A percentile compares a stretch with the other conserved stretches of the same genome.
Evolutionary conservation across 2,329 filamentous ascomycete species (phyloP).

Genomic region (Penicillium sp.): DNA sequence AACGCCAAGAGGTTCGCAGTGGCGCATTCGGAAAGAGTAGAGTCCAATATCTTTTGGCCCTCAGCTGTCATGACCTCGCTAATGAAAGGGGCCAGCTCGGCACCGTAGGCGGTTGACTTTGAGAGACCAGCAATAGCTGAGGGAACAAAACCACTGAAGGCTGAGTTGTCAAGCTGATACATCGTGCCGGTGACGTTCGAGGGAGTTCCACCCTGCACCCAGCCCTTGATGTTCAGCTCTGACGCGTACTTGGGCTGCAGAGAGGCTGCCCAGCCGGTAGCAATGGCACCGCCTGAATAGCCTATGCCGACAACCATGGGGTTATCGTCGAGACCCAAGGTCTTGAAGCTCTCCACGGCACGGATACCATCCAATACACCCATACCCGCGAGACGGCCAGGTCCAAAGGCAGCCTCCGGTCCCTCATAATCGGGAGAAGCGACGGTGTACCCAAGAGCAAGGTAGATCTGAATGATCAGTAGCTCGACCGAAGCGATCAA

Average conservation of each 20-base stretch:
- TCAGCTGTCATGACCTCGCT: constrained; percentile 17
- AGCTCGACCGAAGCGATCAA: constrained; percentile 36
- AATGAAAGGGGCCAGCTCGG: constrained; percentile 20
- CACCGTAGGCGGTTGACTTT: constrained; percentile 25
- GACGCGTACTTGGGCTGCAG: constrained; percentile 54
- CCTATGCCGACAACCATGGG: constrained; percentile 48
- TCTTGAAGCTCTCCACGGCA: constrained; percentile 35
- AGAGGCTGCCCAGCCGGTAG: constrained; percentile 53
- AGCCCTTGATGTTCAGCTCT: constrained; percentile 46
- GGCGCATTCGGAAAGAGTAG: constrained; percentile 17
- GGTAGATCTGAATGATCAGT: constrained; percentile 34
- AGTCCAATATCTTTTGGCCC: constrained; percentile 17
- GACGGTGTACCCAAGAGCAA: constrained; percentile 49
- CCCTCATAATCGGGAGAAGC: constrained; percentile 50
- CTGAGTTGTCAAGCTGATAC: constrained; percentile 19
- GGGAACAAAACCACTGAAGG: constrained; percentile 27
- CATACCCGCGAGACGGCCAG: constrained; percentile 45
- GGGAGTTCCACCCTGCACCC: constrained; percentile 29
- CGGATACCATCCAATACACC: constrained; percentile 47
- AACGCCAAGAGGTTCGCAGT: constrained; percentile 18
- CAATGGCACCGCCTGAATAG: constrained; percentile 55
- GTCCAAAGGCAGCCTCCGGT: constrained; percentile 44
- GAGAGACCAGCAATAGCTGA: constrained; percentile 23
- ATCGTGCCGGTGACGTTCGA: constrained; percentile 28
- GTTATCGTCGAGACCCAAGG: constrained; percentile 14